A percentile compares a stretch with the other conserved stretches of the same genome.
phyloP scores from a whole-genome alignment of 2,329 filamentous ascomycete genomes.

The Colletotrichum sublineola region DNA sequence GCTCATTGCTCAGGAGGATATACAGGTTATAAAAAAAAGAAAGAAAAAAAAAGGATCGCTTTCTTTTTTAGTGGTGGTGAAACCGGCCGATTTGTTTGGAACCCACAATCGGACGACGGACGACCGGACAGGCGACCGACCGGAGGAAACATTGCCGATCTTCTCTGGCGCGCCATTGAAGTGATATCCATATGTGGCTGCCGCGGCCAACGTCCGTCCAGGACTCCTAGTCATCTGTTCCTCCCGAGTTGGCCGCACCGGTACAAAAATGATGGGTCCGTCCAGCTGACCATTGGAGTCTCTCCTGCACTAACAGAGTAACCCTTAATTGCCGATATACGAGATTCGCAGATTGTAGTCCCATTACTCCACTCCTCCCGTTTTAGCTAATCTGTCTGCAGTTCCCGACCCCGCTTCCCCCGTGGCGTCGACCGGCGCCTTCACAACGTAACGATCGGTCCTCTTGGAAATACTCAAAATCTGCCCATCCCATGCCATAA shows the following conservation, averaged over 20 bases:
- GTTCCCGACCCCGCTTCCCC: too few species aligned
- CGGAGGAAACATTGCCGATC: slow-evolving; percentile 11
- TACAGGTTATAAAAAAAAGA: too few species aligned
- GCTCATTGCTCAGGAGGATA: slow-evolving; percentile 6
- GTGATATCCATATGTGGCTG: slow-evolving; percentile 3
- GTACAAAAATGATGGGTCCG: neutral
- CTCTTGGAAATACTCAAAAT: neutral
- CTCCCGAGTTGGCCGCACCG: slow-evolving; percentile 1
- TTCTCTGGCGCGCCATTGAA: neutral
- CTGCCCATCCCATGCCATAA: neutral
- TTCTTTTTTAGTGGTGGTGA: too few species aligned
- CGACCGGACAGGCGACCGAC: slow-evolving; percentile 19
- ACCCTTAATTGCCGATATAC: slow-evolving; percentile 18
- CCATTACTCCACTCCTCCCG: neutral
- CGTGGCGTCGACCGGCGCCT: slow-evolving; percentile 12
- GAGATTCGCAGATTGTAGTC: slow-evolving; percentile 11
- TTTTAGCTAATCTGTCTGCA: neutral
- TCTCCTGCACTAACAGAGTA: slow-evolving; percentile 3
- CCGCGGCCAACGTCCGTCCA: slow-evolving; percentile 28
- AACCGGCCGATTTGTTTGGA: too few species aligned
- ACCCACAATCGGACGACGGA: slow-evolving; percentile 6
- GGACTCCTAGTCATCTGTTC: slow-evolving; percentile 10
- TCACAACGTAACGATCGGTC: neutral
- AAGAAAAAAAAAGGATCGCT: too few species aligned
- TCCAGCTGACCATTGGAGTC: neutral